Evolutionary conservation across 805 yeast genomes (phyloP).

Genomic region (Tetrapisispora taiwanensis): DNA sequence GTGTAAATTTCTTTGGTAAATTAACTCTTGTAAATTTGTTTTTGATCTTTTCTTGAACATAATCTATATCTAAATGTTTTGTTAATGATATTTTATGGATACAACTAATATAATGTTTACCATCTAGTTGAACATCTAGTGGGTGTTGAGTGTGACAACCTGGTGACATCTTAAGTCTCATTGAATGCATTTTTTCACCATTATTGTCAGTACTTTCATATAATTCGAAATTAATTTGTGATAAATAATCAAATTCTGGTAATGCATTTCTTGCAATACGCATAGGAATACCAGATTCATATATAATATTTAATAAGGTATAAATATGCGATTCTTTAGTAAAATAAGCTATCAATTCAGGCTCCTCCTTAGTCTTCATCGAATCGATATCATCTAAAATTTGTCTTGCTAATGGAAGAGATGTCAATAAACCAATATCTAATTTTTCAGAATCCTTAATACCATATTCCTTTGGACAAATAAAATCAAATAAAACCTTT

Average conservation of each 20-base stretch:
- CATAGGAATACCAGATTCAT: constrained; percentile 91
- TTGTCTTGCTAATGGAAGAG: constrained; percentile 86
- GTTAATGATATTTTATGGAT: constrained; percentile 86
- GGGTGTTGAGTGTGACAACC: constrained; percentile 99
- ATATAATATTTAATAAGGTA: constrained; percentile 80
- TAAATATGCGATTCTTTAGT: constrained; percentile 97
- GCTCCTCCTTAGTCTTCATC: constrained; percentile 68
- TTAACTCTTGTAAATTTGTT: constrained; percentile 78
- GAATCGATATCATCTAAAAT: constrained; percentile 69
- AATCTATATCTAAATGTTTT: constrained; percentile 84
- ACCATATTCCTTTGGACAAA: constrained; percentile 98
- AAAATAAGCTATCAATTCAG: constrained; percentile 82
- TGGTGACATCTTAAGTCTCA: constrained; percentile 85
- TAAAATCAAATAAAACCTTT: constrained; percentile 89
- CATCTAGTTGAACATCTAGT: constrained; percentile 89
- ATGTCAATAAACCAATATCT: constrained; percentile 90
- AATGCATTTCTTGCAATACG: constrained; percentile 88
- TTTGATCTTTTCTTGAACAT: constrained; percentile 70
- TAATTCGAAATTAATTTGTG: constrained; percentile 88
- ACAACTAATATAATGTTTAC: constrained; percentile 92
- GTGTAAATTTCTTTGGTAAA: constrained; percentile 83
- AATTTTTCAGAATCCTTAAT: constrained; percentile 89
- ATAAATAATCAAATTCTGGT: constrained; percentile 90
- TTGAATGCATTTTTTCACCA: constrained; percentile 74
- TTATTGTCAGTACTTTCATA: constrained; percentile 70